phyloP scores from a whole-genome alignment of 495 filamentous ascomycete genomes.

The Aspergillus hancockii region DNA sequence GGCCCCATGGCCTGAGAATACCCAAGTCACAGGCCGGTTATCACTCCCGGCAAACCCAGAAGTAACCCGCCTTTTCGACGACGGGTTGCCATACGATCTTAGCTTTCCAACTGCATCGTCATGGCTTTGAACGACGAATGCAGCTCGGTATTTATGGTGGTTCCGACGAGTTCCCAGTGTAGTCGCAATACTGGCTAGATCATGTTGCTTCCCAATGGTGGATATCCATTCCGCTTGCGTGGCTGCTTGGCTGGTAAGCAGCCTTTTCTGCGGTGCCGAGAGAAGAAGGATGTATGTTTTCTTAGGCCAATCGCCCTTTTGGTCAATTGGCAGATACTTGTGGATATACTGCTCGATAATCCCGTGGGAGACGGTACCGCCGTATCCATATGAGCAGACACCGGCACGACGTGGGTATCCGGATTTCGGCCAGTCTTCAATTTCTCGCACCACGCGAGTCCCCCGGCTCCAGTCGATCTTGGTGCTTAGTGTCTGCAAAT shows the following conservation, averaged over 20 bases:
- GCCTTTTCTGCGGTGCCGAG: slow-evolving; percentile 34
- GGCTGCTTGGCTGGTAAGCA: slow-evolving; percentile 21
- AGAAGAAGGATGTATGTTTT: slow-evolving; percentile 23
- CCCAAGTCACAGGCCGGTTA: neutral
- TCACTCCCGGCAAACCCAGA: neutral
- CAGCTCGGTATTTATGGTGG: slow-evolving; percentile 31
- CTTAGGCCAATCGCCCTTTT: neutral
- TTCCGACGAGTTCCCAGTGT: slow-evolving; percentile 29
- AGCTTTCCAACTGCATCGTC: slow-evolving; percentile 19
- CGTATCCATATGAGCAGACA: slow-evolving; percentile 6
- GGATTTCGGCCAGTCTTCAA: slow-evolving; percentile 25
- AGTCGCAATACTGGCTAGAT: slow-evolving; percentile 20
- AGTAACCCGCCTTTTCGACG: neutral
- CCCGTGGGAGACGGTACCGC: slow-evolving; percentile 2
- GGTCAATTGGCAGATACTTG: too few relatives aligned
- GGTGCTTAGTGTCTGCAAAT: slow-evolving; percentile 37
- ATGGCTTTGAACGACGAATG: slow-evolving; percentile 22
- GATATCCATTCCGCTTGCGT: slow-evolving; percentile 5
- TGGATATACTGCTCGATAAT: slow-evolving; percentile 3
- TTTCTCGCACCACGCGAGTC: slow-evolving; percentile 2
- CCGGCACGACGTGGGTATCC: slow-evolving; percentile 2
- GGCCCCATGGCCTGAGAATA: slow-evolving; percentile 45
- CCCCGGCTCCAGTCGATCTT: slow-evolving; percentile 16
- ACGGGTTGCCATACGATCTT: neutral
- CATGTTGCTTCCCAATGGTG: slow-evolving; percentile 1